phyloP scores from a whole-genome alignment of 148 eudicot species.

The Chenopodium quinoa region DNA sequence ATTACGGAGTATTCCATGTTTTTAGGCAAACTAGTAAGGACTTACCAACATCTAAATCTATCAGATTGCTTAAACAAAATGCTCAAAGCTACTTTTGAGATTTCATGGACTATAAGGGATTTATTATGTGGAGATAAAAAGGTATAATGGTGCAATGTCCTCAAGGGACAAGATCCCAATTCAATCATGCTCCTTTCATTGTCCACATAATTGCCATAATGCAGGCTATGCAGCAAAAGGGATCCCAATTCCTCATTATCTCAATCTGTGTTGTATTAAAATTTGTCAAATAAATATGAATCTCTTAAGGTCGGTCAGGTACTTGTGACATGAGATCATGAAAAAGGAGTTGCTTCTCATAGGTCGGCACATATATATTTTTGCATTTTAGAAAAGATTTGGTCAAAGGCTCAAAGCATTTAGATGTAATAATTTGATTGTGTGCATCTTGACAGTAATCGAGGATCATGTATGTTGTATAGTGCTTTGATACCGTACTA shows the following conservation, averaged over 20 bases:
- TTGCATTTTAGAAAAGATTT: not conserved
- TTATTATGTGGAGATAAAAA: not conserved
- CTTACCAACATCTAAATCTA: not conserved
- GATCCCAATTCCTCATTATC: not conserved
- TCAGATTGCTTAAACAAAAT: not conserved
- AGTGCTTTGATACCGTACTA: too few species aligned
- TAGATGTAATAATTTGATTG: too few species aligned
- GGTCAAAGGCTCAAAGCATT: not conserved
- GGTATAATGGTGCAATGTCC: not conserved
- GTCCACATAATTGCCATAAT: not conserved
- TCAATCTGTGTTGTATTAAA: not conserved
- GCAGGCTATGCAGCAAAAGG: not conserved
- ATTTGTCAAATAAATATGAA: not conserved
- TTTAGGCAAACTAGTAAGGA: not conserved
- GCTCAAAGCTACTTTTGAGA: not conserved
- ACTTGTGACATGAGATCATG: not conserved
- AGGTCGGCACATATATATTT: not conserved
- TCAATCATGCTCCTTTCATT: not conserved
- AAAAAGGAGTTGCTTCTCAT: not conserved
- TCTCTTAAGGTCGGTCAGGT: not conserved
- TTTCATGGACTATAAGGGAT: not conserved
- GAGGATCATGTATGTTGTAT: too few species aligned
- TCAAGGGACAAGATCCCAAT: not conserved
- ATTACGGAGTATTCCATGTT: not conserved
- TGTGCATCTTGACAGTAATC: too few species aligned